phyloP scores from a whole-genome alignment of 495 filamentous ascomycete species.

The Penicillium tannophilum region DNA sequence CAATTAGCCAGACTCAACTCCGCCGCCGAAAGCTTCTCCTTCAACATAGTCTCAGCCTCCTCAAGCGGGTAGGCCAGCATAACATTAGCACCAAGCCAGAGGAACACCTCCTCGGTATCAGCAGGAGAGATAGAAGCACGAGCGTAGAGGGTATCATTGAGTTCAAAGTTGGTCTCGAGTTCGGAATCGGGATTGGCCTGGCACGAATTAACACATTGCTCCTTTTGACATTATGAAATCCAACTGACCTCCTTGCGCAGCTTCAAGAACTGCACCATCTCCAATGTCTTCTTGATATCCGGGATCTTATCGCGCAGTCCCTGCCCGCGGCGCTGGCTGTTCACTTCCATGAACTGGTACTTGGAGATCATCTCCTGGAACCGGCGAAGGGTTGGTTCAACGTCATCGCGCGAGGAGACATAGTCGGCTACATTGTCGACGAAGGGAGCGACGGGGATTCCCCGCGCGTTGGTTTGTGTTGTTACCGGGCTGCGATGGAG shows the following conservation, averaged over 20 bases:
- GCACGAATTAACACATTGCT: neutral
- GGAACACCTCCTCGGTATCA: constrained; percentile 90
- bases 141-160: constrained; percentile 94
- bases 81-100: constrained; percentile 97
- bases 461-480: constrained; percentile 77
- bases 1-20: constrained; percentile 78
- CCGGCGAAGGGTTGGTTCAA: constrained; percentile 83
- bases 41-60: constrained; percentile 79
- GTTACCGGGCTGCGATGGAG: constrained; percentile 29
- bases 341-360: constrained; percentile 99
- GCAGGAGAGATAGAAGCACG: constrained; percentile 78
- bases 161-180: constrained; percentile 89
- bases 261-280: constrained; percentile 85
- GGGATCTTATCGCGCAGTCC: constrained; percentile 94
- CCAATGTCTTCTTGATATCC: constrained; percentile 96
- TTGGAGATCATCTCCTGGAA: constrained; percentile 99
- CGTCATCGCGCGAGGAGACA: constrained; percentile 80
- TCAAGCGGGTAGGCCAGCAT: constrained; percentile 93
- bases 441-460: constrained; percentile 93
- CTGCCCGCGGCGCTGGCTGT: constrained; percentile 77
- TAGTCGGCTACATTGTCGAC: constrained; percentile 97
- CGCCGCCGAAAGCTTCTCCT: constrained; percentile 77
- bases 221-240: neutral
- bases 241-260: constrained; percentile 35
- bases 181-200: constrained; percentile 26